Evolutionary conservation across 1,284 basidiomycete species (phyloP), one percentile per base, ranked within the genome.

Genomic region (Garcileccinum viscosum): DNA sequence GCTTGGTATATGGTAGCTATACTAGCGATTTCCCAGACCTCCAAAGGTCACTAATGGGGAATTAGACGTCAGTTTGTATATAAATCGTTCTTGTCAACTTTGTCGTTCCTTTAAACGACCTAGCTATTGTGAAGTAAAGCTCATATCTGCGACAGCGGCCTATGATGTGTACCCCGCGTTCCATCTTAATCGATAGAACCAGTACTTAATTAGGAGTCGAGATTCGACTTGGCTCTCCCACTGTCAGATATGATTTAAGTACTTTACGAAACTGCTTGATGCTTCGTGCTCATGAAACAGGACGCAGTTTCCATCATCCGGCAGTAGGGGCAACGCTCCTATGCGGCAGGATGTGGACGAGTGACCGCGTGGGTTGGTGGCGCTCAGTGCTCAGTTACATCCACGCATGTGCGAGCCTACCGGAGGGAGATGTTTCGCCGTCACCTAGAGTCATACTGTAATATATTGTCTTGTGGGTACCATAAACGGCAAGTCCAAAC

Each of bases 231-330:
- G 27, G 24, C 27, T 50, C 35, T 35, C 44, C 32, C 66, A 69
- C 19, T 35, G 47, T 35, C n/a, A 66, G 56, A 60, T 42, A 40
- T 27, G 50, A 58, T 17, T 37, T 22, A n/a, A n/a, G n/a, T n/a
- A 22, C 24, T 40, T 27, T 50, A 27, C 56, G 40, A 47, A 30
- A 14, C 68, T 40, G 22, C 44, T 47, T 47, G n/a, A 24, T 7
- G 1, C n/a, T 47, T 47, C 44, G 12, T 17, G 22, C 37, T 30
- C 35, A 53, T 61, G 71, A 73, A 70, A 70, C 61, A 30, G 59
- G 60, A 37, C 24, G 27, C 17, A 17, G 27, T 15, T 37, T 42
- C 42, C 42, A 56, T 42, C 37, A 32, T 47, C 33, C 7, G 27
- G n/a, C 12, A 27, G 35, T 1, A 9, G 17, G 30, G n/a, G 24